Percentiles rank a stretch among this genome's conserved stretches.
phyloP scores from a whole-genome alignment of 1,284 basidiomycete genomes.

The Pyrrhoderma lamaoense region DNA sequence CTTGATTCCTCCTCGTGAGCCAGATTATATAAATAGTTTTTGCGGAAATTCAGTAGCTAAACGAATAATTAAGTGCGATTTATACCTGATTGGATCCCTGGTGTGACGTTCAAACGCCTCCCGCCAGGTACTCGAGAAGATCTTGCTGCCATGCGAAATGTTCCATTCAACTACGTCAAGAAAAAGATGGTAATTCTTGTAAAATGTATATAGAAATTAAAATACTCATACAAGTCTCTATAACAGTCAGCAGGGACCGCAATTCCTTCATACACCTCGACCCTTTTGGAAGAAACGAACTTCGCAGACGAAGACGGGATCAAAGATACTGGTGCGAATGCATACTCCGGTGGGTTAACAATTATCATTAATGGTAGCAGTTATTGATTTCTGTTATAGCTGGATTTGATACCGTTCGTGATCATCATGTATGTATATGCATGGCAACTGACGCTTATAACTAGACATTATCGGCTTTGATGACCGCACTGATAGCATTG shows the following conservation, averaged over 20 bases:
- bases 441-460: constrained; percentile 17
- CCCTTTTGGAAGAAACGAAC: constrained; percentile 12
- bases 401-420: constrained; percentile 14
- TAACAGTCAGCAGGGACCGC: background rate
- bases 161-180: constrained; percentile 14
- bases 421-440: constrained; percentile 10
- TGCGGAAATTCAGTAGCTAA: background rate
- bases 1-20: constrained; percentile 27
- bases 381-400: constrained; percentile 3
- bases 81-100: constrained; percentile 45
- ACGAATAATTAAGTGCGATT: constrained; percentile 30
- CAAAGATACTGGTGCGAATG: background rate
- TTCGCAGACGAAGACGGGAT: constrained; percentile 10
- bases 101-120: constrained; percentile 34
- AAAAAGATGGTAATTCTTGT: constrained; percentile 14
- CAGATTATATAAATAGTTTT: too few species aligned
- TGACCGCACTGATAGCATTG: constrained; percentile 21
- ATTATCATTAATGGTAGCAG: background rate
- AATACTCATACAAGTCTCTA: too few species aligned
- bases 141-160: constrained; percentile 10
- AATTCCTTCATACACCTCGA: constrained; percentile 3
- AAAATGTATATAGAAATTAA: too few species aligned
- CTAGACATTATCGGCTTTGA: constrained; percentile 10
- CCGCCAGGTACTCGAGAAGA: constrained; percentile 1
- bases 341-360: constrained; percentile 12